Evolutionary conservation across 2,329 filamentous ascomycete genomes (phyloP), one percentile per base, ranked within the genome.

Genomic region (Botrytis hyacinthi): DNA sequence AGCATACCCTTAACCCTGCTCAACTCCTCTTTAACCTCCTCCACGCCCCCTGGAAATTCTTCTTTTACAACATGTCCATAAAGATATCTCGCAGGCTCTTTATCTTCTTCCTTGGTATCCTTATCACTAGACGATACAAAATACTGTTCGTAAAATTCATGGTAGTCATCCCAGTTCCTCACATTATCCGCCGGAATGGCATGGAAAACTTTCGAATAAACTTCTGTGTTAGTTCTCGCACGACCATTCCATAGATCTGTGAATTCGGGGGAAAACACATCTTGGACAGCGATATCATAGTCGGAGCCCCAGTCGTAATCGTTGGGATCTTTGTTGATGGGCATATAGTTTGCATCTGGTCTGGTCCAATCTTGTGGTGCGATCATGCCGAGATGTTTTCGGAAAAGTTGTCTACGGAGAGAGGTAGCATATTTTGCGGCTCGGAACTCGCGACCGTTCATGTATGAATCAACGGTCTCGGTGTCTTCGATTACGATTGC

Each of bases 1-100:
- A 94, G 83, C 14, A 87, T 92, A 3, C 92, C 92, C 74, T 89
- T 87, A 57, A 95, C 85, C 71, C 88, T 86, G 72, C 86, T 85
- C 72, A 95, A 83, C 83, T 90, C 87, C 69, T 91, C 88, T 84
- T 93, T 94, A 74, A 94, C 85, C 81, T 93, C 90, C n/a, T 84
- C 84, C 62, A 91, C 90, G 12, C 95, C 93, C 76, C 91, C 88
- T 0, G 88, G 85, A 82, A 97, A 93, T 79, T 95, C 90, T 70
- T 93, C 91, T 79, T 89, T 89, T 63, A 97, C 92, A 2, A 97
- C 93, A 83, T 98, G 95, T 0, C 95, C 95, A 83, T 94, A 95
- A 80, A 91, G 88, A 78, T 94, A 94, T 81, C 89, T 88, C 42
- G 87, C 85, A 6, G 86, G 85, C 75, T 85, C 82, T 78, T 84